Evolutionary conservation across 768 basidiomycete species (phyloP).

Genomic region (Mycena haematopus): DNA sequence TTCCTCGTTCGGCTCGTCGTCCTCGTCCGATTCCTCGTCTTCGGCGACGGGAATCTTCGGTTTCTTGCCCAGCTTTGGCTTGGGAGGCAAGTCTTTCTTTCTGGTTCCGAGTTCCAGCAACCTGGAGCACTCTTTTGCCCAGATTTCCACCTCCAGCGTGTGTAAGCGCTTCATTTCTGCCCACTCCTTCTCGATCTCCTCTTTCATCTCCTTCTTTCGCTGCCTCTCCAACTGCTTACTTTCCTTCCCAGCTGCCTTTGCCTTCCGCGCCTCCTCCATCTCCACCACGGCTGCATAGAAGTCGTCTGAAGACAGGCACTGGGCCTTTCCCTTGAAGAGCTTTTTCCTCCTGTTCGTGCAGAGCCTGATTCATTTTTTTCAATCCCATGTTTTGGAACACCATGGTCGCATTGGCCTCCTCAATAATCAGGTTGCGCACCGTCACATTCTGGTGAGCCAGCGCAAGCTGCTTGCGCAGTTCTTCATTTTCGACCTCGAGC

Average conservation of each 20-base stretch:
- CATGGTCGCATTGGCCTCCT: constrained; percentile 28
- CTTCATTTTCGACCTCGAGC: too few relatives aligned
- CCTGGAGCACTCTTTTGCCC: too few relatives aligned
- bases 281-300: background rate
- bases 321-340: constrained; percentile 1
- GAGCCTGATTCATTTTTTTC: constrained; percentile 17
- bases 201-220: too few relatives aligned
- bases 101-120: background rate
- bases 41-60: background rate
- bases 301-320: background rate
- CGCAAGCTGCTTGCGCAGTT: background rate
- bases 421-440: constrained; percentile 20
- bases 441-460: constrained; percentile 4
- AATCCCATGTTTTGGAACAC: constrained; percentile 25
- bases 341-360: constrained; percentile 22
- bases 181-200: too few relatives aligned
- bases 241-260: constrained; percentile 1
- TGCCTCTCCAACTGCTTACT: too few relatives aligned
- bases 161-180: too few relatives aligned
- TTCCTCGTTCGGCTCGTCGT: background rate
- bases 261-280: background rate
- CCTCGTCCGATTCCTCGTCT: background rate
- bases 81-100: constrained; percentile 7
- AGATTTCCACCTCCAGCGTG: too few relatives aligned
- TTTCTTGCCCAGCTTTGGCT: constrained; percentile 8